Evolutionary conservation across 768 basidiomycete species (phyloP).

Genomic region (Panus rudis): DNA sequence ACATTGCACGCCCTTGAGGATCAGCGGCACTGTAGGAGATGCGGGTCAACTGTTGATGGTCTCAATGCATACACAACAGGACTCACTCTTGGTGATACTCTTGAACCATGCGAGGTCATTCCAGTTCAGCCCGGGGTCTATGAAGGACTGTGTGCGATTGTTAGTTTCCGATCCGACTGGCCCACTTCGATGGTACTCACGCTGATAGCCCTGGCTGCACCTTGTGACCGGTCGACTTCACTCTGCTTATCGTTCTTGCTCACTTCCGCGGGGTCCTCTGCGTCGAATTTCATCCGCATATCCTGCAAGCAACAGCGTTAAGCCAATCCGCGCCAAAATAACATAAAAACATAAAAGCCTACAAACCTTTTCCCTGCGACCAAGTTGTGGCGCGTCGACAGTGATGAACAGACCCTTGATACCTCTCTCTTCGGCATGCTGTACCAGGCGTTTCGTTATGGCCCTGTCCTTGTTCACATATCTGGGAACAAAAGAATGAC

Average conservation of each 20-base stretch:
- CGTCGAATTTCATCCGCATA: slow-evolving; percentile 93
- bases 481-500: slow-evolving; percentile 27
- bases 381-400: slow-evolving; percentile 94
- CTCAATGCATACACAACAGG: background rate
- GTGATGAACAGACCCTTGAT: slow-evolving; percentile 95
- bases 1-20: slow-evolving; percentile 59
- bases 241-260: slow-evolving; percentile 36
- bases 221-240: slow-evolving; percentile 74
- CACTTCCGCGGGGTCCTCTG: slow-evolving; percentile 49
- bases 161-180: no score
- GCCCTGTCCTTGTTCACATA: slow-evolving; percentile 90
- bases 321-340: background rate
- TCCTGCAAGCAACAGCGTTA: slow-evolving; percentile 37
- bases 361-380: slow-evolving; percentile 74
- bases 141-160: slow-evolving; percentile 63
- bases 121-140: slow-evolving; percentile 89
- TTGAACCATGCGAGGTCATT: slow-evolving; percentile 65
- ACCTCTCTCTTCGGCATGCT: slow-evolving; percentile 85
- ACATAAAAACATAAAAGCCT: slow-evolving; percentile 1
- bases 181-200: slow-evolving; percentile 34
- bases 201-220: slow-evolving; percentile 89
- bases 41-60: background rate
- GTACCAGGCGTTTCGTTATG: slow-evolving; percentile 78
- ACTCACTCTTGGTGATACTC: slow-evolving; percentile 47
- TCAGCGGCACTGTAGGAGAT: slow-evolving; percentile 39